phyloP scores from a whole-genome alignment of 805 yeast genomes.

The Wickerhamiella musiphila region DNA sequence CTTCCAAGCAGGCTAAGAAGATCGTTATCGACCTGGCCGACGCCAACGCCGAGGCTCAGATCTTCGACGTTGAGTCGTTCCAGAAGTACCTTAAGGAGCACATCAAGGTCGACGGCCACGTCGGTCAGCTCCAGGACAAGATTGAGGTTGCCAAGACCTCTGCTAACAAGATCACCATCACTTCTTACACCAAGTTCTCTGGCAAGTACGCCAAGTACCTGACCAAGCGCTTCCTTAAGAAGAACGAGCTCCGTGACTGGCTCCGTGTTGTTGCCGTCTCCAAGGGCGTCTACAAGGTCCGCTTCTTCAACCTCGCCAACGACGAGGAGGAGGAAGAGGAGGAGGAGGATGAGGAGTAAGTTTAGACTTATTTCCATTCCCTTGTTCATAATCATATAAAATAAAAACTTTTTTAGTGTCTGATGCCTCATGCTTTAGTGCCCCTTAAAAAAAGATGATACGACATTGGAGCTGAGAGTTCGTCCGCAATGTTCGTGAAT shows the following conservation, averaged over 20 bases:
- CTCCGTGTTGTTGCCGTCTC: conserved; percentile 94
- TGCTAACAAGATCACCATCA: conserved; percentile 77
- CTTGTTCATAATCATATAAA: too few relatives aligned
- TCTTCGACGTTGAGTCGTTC: conserved; percentile 95
- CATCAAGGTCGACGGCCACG: conserved; percentile 95
- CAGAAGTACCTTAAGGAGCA: conserved; percentile 96
- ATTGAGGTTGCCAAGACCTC: conserved; percentile 64
- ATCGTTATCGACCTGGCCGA: conserved; percentile 92
- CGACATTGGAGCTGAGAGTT: too few relatives aligned
- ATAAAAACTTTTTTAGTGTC: conserved; percentile 1
- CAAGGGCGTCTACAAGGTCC: conserved; percentile 90
- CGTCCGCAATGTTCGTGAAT: too few relatives aligned
- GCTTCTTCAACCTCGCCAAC: conserved; percentile 97
- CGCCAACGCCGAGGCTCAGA: conserved; percentile 94
- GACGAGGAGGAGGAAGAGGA: conserved; percentile 93
- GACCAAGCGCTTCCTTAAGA: conserved; percentile 99
- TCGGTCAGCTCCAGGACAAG: conserved; percentile 94
- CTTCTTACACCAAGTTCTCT: conserved; percentile 89
- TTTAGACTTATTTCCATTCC: too few relatives aligned
- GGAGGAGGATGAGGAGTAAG: conserved; percentile 30
- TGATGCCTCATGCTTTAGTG: background rate
- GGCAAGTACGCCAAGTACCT: conserved; percentile 99
- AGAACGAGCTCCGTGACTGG: conserved; percentile 99
- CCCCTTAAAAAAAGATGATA: background rate
- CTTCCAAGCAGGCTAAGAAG: conserved; percentile 60